Evolutionary conservation across 768 basidiomycete species (phyloP), one percentile per base, ranked within the genome.

Genomic region (Leccinum aurantiacum): DNA sequence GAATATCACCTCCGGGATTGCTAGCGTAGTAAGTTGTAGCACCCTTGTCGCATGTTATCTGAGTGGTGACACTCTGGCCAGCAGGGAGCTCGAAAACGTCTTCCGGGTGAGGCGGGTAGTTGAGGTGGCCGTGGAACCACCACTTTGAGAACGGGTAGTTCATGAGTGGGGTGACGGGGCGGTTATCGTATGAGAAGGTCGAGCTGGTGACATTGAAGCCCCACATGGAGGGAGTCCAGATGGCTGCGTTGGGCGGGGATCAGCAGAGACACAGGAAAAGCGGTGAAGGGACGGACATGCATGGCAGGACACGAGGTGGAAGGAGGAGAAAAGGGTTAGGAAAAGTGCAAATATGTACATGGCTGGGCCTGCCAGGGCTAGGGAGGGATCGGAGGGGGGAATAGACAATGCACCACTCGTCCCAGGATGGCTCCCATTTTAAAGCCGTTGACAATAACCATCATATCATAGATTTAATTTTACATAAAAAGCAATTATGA

Each of bases 111-210:
- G 89, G 88, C 0, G 88, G 87, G 58, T 79, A 71, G 59, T 71
- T 74, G 51, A 88, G 80, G 67, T 87, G 86, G 54, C 75, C 75
- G 65, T 89, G 85, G 71, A 88, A 86, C 88, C 87, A 84, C 79
- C 80, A 79, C 6, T 80, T 70, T 62, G 66, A 70, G 74, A 73
- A 83, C 56, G 66, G 75, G 70, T 56, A 74, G 76, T 59, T 67
- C 53, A 59, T 46, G 27, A 80, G 74, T 3, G 81, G 79, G 0
- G 66, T 61, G 6, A 78, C 84, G 25, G 88, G 86, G 2, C 87
- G 82, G 69, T 89, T 88, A 66, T 88, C 87, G 70, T 86, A 86
- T 5, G 74, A 48, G 53, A 79, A 87, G 1, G 82, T 82, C 38
- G 78, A 51, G 7, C 64, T 59, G 1, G 86, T 87, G n/a, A 86